Conservation (phyloP, 163 green algal species). For the Chlorella variabilis region DNA sequence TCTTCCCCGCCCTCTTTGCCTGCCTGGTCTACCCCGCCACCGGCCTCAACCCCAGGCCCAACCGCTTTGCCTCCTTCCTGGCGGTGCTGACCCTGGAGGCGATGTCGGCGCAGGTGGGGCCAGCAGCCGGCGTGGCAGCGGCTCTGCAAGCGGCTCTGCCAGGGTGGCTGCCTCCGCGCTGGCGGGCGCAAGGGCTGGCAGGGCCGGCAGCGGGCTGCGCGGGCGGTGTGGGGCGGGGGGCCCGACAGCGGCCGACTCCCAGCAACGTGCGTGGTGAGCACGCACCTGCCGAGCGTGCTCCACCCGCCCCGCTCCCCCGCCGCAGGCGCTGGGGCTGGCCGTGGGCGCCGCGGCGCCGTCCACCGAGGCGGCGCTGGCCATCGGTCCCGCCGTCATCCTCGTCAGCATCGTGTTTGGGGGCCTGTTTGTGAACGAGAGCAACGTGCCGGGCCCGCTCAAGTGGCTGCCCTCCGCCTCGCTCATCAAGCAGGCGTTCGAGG, state of each 20-base stretch:
- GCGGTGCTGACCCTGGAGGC: constrained; percentile 80
- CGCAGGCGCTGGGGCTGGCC: constrained; percentile 84
- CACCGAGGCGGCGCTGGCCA: constrained; percentile 86
- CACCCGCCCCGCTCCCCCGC: no score
- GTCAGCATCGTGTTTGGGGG: constrained; percentile 95
- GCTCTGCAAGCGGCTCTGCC: no score
- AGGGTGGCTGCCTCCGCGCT: no score
- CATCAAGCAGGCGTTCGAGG: constrained; percentile 91
- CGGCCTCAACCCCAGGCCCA: constrained; percentile 75
- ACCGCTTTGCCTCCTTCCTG: constrained; percentile 82
- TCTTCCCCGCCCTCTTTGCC: constrained; percentile 92
- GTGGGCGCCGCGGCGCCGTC: constrained; percentile 83
- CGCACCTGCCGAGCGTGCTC: no score
- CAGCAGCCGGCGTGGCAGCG: no score
- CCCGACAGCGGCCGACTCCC: no score
- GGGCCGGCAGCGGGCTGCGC: no score
- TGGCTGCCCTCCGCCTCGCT: constrained; percentile 87
- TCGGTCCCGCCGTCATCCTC: constrained; percentile 94
- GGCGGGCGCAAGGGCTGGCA: no score
- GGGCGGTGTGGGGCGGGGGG: no score
- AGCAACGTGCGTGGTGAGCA: no score
- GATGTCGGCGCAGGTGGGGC: constrained; percentile 16
- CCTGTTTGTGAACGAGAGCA: constrained; percentile 85
- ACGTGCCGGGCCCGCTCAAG: constrained; percentile 59
- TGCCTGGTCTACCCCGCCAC: constrained; percentile 87